phyloP scores from a whole-genome alignment of 371 early-diverging fungal genomes.

The Mucor sp. region DNA sequence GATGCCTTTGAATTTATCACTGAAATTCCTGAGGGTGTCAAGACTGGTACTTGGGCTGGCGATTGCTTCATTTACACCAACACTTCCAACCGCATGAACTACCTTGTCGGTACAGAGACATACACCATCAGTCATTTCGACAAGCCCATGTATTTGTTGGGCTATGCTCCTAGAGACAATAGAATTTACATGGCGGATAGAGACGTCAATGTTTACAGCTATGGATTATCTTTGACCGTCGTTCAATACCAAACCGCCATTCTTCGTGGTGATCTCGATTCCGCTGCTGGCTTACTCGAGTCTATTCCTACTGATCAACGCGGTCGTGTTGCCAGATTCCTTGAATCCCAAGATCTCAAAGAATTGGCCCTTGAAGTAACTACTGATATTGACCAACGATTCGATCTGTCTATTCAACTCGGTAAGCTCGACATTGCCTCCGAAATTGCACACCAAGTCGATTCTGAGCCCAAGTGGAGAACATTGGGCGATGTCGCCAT shows the following conservation, averaged over 20 bases:
- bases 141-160: conserved; percentile 86
- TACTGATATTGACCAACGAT: conserved; percentile 92
- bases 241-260: conserved; percentile 97
- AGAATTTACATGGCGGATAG: conserved; percentile 94
- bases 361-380: conserved; percentile 93
- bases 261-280: conserved; percentile 86
- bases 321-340: conserved; percentile 91
- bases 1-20: conserved; percentile 94
- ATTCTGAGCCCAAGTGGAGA: conserved; percentile 90
- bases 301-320: conserved; percentile 85
- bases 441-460: conserved; percentile 80
- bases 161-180: conserved; percentile 94
- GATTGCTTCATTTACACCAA: conserved; percentile 98
- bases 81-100: conserved; percentile 87
- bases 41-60: conserved; percentile 96
- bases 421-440: conserved; percentile 83
- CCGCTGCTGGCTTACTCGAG: conserved; percentile 80
- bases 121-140: conserved; percentile 96
- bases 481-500: conserved; percentile 90
- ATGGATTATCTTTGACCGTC: conserved; percentile 87
- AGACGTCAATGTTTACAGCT: conserved; percentile 87
- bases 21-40: conserved; percentile 88
- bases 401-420: conserved; percentile 91
- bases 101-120: conserved; percentile 91
- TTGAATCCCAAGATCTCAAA: conserved; percentile 90